These are phyloP conservation scores for Trichaptum fuscoviolaceum DNA, from an alignment of 768 basidiomycete genomes.

Conservation along the genomic window DNA sequence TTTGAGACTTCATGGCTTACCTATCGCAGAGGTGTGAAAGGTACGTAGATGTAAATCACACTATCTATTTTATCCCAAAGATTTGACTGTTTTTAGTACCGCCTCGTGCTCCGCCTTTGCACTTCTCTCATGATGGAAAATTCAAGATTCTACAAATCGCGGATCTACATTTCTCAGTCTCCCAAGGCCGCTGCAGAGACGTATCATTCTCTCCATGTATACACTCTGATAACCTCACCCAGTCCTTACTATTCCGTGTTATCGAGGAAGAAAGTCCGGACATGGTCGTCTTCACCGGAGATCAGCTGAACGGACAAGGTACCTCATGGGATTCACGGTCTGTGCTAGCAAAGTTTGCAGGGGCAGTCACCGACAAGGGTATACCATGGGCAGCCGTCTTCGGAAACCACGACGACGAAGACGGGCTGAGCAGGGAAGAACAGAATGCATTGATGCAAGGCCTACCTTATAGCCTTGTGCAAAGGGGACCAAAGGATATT, in stretches of 20 bases:
- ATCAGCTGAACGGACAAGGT: conserved; percentile 89
- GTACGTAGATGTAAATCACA: conserved; percentile 34
- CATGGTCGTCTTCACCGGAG: conserved; percentile 87
- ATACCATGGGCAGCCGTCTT: conserved; percentile 93
- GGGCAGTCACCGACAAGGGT: conserved; percentile 61
- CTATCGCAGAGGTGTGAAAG: conserved; percentile 66
- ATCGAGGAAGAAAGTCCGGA: conserved; percentile 85
- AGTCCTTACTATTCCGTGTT: conserved; percentile 60
- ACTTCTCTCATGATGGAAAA: conserved; percentile 76
- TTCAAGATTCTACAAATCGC: conserved; percentile 91
- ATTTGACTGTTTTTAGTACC: conserved; percentile 36
- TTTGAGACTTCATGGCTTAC: conserved; percentile 58
- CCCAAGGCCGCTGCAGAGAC: conserved; percentile 72
- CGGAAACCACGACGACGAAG: conserved; percentile 90
- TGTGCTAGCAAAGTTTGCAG: conserved; percentile 84
- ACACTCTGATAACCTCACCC: conserved; percentile 74
- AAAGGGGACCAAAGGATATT: conserved; percentile 75
- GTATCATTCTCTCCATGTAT: conserved; percentile 47
- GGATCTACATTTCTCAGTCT: conserved; percentile 89
- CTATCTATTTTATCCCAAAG: neutral
- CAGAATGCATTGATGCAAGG: conserved; percentile 69
- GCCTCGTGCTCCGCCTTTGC: conserved; percentile 70
- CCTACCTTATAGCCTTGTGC: conserved; percentile 81
- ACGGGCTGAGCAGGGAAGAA: conserved; percentile 52
- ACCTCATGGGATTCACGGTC: conserved; percentile 87